Conservation (phyloP, 1,139 yeast genomes). For the Hansenula lynferdii region DNA sequence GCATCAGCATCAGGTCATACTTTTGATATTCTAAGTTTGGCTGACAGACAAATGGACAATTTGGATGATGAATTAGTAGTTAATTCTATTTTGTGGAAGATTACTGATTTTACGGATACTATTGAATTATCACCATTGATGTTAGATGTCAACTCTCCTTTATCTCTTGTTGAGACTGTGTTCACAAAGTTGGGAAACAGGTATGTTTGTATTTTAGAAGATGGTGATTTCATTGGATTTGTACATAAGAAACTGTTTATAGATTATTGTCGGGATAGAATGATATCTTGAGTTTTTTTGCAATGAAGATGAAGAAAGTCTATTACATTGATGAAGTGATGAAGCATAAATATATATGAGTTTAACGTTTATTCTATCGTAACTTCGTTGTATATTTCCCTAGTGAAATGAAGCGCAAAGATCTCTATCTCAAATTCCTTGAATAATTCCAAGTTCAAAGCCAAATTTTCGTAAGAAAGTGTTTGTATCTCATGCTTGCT, state of each 20-base stretch:
- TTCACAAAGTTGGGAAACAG: slow-evolving; percentile 54
- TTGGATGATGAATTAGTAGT: slow-evolving; percentile 6
- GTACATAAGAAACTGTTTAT: slow-evolving; percentile 53
- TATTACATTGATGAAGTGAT: too few relatives aligned
- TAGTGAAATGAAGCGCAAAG: background rate
- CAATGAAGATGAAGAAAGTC: too few relatives aligned
- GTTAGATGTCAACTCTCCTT: slow-evolving; percentile 44
- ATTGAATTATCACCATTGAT: slow-evolving; percentile 49
- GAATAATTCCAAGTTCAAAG: slow-evolving; percentile 1
- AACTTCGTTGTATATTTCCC: background rate
- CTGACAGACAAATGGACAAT: too few relatives aligned
- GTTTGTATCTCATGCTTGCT: background rate
- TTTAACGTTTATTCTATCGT: too few relatives aligned
- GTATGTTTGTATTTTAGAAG: slow-evolving; percentile 43
- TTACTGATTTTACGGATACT: slow-evolving; percentile 38
- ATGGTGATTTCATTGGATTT: slow-evolving; percentile 48
- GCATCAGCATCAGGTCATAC: too few relatives aligned
- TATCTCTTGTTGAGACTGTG: slow-evolving; percentile 48
- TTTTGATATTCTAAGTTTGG: too few relatives aligned
- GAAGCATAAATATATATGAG: too few relatives aligned
- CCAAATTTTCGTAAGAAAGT: background rate
- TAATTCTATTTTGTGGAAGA: slow-evolving; percentile 20
- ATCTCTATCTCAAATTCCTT: background rate
- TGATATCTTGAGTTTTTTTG: too few relatives aligned
- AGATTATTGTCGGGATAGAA: slow-evolving; percentile 32